Percentiles rank a stretch among this genome's conserved stretches.
Conservation (phyloP, 2,329 filamentous ascomycete species). For the Fragosphaeria purpurea region DNA sequence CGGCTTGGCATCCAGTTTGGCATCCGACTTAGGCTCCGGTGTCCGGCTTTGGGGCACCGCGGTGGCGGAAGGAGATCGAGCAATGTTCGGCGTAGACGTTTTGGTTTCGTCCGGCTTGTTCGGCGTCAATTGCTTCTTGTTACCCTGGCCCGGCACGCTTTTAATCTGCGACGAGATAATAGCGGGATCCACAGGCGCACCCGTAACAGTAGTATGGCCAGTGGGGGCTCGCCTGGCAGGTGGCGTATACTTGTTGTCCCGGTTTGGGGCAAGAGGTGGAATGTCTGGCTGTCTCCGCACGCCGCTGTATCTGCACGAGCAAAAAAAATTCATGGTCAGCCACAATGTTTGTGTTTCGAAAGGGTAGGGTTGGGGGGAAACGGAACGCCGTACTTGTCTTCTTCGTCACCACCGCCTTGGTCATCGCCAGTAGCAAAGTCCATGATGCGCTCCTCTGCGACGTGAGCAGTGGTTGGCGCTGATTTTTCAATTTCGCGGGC, state of each 20-base stretch:
- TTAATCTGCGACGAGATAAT: constrained; percentile 82
- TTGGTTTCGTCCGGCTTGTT: constrained; percentile 27
- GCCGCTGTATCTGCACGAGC: constrained; percentile 60
- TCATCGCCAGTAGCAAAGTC: constrained; percentile 53
- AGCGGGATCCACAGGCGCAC: constrained; percentile 73
- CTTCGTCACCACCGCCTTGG: constrained; percentile 69
- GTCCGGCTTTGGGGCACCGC: constrained; percentile 23
- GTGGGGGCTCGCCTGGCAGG: constrained; percentile 77
- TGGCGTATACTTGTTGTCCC: constrained; percentile 72
- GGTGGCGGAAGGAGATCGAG: constrained; percentile 18
- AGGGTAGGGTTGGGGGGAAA: constrained; percentile 16
- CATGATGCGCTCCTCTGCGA: constrained; percentile 80
- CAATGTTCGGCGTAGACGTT: constrained; percentile 8
- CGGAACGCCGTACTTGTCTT: constrained; percentile 60
- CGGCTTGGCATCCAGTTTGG: constrained; percentile 14
- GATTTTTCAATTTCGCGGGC: constrained; percentile 83
- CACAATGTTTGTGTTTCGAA: background rate
- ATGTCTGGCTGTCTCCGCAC: constrained; percentile 68
- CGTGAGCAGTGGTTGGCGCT: constrained; percentile 63
- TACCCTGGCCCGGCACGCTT: constrained; percentile 22
- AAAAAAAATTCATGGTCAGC: constrained; percentile 10
- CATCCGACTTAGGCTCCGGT: constrained; percentile 22
- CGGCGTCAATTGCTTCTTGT: constrained; percentile 26
- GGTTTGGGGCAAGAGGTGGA: constrained; percentile 46
- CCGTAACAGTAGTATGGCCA: constrained; percentile 60